These are phyloP conservation scores for Solanum neorickii DNA, from an alignment of 257 asterid species.

Conservation along the genomic window DNA sequence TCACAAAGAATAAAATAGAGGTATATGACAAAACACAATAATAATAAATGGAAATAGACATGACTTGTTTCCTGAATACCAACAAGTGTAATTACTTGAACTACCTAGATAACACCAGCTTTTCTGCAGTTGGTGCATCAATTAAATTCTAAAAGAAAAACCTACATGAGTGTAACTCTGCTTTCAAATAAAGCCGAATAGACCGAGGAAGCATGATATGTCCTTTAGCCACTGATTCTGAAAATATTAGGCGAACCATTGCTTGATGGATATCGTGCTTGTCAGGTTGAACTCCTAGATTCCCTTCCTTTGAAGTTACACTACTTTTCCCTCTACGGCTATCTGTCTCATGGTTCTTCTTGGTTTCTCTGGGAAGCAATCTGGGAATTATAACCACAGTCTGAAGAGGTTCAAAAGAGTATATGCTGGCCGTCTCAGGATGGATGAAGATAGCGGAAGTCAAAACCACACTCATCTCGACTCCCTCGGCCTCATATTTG, in stretches of 20 bases:
- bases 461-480: constrained; percentile 49
- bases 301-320: constrained; percentile 39
- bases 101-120: not conserved
- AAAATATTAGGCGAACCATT: constrained; percentile 41
- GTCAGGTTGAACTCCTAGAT: constrained; percentile 21
- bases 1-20: not conserved
- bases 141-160: constrained; percentile 16
- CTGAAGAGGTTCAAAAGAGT: constrained; percentile 50
- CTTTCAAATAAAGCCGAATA: constrained; percentile 82
- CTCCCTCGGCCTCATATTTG: constrained; percentile 36
- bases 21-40: not conserved
- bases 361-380: constrained; percentile 26
- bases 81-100: not conserved
- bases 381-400: constrained; percentile 52
- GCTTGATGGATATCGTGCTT: constrained; percentile 24
- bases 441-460: constrained; percentile 69
- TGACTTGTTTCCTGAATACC: not conserved
- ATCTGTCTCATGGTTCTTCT: constrained; percentile 21
- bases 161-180: constrained; percentile 80
- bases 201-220: constrained; percentile 78
- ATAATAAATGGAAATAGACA: not conserved
- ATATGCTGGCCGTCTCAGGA: constrained; percentile 76
- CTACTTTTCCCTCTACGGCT: constrained; percentile 25
- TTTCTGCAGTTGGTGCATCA: not conserved
- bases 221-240: constrained; percentile 81